These are phyloP conservation scores for Ophiosphaerella narmari DNA, from an alignment of 2,329 filamentous ascomycete species.

Conservation along the genomic window DNA sequence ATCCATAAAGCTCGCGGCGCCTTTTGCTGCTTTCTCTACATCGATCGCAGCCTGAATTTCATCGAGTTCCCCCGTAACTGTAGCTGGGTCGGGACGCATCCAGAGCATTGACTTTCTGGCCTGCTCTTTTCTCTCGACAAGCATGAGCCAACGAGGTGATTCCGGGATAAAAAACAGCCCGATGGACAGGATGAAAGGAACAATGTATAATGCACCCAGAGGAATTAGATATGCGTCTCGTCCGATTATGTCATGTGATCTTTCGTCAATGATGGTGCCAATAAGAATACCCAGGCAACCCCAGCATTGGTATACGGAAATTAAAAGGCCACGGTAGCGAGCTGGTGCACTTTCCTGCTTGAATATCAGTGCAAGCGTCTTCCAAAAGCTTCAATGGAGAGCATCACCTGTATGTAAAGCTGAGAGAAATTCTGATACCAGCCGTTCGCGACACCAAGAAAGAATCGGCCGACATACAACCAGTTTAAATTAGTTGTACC, in stretches of 20 bases:
- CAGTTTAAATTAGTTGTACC: constrained; percentile 57
- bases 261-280: constrained; percentile 59
- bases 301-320: constrained; percentile 56
- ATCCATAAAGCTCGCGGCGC: constrained; percentile 56
- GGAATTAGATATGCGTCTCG: constrained; percentile 51
- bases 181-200: constrained; percentile 53
- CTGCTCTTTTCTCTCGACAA: constrained; percentile 21
- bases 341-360: constrained; percentile 53
- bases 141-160: constrained; percentile 52
- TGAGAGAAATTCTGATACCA: constrained; percentile 62
- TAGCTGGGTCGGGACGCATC: constrained; percentile 31
- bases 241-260: constrained; percentile 34
- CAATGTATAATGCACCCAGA: constrained; percentile 59
- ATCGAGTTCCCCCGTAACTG: constrained; percentile 25
- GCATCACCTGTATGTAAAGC: constrained; percentile 53
- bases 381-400: no score
- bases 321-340: constrained; percentile 56
- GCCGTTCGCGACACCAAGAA: constrained; percentile 58
- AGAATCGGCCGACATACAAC: constrained; percentile 59
- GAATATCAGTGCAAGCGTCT: neutral
- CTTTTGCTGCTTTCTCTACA: constrained; percentile 51
- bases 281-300: constrained; percentile 50
- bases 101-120: constrained; percentile 30
- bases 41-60: constrained; percentile 37
- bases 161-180: constrained; percentile 44